Conservation (phyloP, 1,284 basidiomycete species). For the Ganoderma boninense region DNA sequence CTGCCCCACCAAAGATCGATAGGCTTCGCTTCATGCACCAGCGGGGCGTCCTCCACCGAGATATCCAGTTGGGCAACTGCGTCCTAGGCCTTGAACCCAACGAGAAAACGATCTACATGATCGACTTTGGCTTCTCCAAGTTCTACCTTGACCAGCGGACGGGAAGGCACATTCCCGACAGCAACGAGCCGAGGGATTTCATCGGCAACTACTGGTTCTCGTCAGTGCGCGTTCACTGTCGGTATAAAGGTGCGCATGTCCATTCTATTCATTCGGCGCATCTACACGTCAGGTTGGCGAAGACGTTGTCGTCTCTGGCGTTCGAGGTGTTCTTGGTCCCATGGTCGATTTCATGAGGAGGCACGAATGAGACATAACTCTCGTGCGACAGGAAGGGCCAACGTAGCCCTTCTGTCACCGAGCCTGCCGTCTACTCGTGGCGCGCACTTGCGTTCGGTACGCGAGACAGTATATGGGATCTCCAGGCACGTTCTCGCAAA, state of each 20-base stretch:
- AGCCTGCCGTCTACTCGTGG: background rate
- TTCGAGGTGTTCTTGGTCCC: background rate
- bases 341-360: background rate
- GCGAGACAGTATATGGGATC: background rate
- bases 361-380: background rate
- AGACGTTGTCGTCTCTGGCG: background rate
- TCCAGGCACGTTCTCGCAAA: background rate
- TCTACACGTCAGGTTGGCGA: background rate
- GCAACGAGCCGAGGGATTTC: conserved; percentile 71
- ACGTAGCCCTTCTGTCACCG: background rate
- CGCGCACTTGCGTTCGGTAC: background rate
- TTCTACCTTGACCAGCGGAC: conserved; percentile 72
- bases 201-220: conserved; percentile 85
- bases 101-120: conserved; percentile 76
- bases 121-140: conserved; percentile 85
- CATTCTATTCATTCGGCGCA: background rate
- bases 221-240: conserved; percentile 78
- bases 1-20: conserved; percentile 55
- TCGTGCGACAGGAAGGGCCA: background rate
- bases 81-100: conserved; percentile 65
- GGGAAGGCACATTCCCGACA: conserved; percentile 71
- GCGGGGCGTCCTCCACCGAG: conserved; percentile 74
- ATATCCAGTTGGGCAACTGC: conserved; percentile 81
- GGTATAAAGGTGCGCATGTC: conserved; percentile 62
- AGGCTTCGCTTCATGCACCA: conserved; percentile 77